Evolutionary conservation across 768 basidiomycete genomes (phyloP).

Genomic region (Mrakia blollopis): DNA sequence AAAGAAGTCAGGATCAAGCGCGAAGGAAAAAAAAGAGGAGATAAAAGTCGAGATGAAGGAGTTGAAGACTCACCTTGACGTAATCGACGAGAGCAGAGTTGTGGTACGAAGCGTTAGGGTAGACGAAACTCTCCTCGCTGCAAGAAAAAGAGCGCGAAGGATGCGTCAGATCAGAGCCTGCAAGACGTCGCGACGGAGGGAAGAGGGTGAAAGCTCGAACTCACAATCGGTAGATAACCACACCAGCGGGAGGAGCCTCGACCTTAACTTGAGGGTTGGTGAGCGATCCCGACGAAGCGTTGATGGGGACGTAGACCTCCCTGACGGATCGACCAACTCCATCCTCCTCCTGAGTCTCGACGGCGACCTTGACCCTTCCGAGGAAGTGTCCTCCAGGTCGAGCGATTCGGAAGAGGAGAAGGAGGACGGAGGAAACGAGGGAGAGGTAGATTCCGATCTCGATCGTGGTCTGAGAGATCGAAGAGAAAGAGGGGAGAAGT

Average conservation of each 20-base stretch:
- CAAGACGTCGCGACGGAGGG: no score
- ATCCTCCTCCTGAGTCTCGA: constrained; percentile 14
- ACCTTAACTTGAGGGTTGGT: constrained; percentile 66
- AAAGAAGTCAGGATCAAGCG: no score
- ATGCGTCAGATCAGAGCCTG: no score
- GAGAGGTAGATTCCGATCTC: constrained; percentile 57
- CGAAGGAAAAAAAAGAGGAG: no score
- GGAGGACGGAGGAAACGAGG: constrained; percentile 65
- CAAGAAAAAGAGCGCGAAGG: no score
- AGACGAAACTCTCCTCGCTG: constrained; percentile 68
- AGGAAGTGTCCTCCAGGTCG: constrained; percentile 86
- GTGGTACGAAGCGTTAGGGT: constrained; percentile 48
- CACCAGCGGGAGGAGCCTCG: constrained; percentile 71
- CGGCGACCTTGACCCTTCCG: constrained; percentile 65
- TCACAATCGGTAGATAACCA: constrained; percentile 69
- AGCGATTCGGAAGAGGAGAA: constrained; percentile 80
- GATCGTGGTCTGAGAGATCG: constrained; percentile 56
- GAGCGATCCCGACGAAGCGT: constrained; percentile 45
- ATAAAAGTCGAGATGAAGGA: no score
- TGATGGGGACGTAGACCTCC: constrained; percentile 70
- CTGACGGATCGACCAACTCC: neutral
- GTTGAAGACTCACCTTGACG: constrained; percentile 52
- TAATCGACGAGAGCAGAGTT: constrained; percentile 73
- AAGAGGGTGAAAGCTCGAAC: no score
- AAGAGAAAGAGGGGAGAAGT: no score